Evolutionary conservation across 805 yeast species (phyloP).

Genomic region (Tetrapisispora arboricola): DNA sequence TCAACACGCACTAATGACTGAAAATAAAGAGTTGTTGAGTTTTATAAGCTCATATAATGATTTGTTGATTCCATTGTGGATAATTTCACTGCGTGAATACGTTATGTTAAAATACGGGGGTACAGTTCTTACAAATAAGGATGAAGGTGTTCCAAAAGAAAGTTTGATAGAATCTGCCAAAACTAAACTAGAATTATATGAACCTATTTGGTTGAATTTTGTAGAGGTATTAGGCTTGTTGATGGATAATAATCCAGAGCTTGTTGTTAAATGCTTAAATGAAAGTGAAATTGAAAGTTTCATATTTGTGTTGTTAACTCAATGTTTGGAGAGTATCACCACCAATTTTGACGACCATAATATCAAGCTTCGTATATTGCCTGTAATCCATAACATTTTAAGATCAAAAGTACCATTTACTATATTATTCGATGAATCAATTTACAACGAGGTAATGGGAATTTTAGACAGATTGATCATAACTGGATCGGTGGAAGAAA

Average conservation of each 20-base stretch:
- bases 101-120: constrained; percentile 52
- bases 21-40: constrained; percentile 34
- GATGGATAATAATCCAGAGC: constrained; percentile 39
- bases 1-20: constrained; percentile 18
- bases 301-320: constrained; percentile 71
- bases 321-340: constrained; percentile 67
- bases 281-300: constrained; percentile 50
- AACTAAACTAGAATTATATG: constrained; percentile 27
- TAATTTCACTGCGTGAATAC: constrained; percentile 60
- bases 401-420: constrained; percentile 46
- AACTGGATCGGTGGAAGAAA: constrained; percentile 43
- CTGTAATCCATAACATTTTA: constrained; percentile 47
- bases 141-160: constrained; percentile 6
- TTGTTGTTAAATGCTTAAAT: constrained; percentile 39
- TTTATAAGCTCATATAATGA: constrained; percentile 48
- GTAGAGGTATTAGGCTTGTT: constrained; percentile 65
- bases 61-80: constrained; percentile 69
- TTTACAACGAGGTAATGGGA: constrained; percentile 68
- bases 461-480: constrained; percentile 62
- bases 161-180: constrained; percentile 10
- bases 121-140: constrained; percentile 9
- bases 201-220: constrained; percentile 61
- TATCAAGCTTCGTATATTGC: constrained; percentile 30
- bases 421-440: constrained; percentile 51
- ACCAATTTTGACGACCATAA: constrained; percentile 26